phyloP scores from a whole-genome alignment of 2,329 filamentous ascomycete genomes.

The Cladosporium sphaerospermum region DNA sequence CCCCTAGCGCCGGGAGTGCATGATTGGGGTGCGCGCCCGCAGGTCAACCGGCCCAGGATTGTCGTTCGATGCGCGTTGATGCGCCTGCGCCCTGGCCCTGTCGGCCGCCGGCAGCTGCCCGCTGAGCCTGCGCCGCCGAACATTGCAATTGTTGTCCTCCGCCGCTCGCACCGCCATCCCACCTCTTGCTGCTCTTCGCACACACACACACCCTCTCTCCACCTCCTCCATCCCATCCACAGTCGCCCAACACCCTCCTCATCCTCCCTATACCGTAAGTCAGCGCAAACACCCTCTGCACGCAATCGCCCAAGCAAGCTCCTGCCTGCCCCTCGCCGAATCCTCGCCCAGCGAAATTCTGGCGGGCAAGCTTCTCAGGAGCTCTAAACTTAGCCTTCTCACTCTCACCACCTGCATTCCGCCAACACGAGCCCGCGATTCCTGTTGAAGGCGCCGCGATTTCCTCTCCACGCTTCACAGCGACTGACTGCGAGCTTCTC shows the following conservation, averaged over 20 bases:
- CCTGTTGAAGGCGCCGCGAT: slow-evolving; percentile 7
- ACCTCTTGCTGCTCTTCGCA: neutral
- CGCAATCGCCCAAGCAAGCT: neutral
- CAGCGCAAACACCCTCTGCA: neutral
- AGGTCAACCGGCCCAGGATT: slow-evolving; percentile 8
- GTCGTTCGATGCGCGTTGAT: neutral
- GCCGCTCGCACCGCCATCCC: neutral
- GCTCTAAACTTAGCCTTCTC: slow-evolving; percentile 14
- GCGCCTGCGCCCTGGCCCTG: neutral
- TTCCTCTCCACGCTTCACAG: slow-evolving; percentile 1
- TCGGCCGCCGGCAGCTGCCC: neutral
- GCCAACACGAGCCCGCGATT: neutral
- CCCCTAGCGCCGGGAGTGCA: slow-evolving; percentile 7
- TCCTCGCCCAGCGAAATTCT: slow-evolving; percentile 11
- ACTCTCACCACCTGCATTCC: slow-evolving; percentile 9
- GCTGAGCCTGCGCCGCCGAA: neutral
- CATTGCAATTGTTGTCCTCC: neutral
- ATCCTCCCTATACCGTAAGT: slow-evolving; percentile 6
- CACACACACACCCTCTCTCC: slow-evolving; percentile 8
- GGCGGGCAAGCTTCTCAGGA: slow-evolving; percentile 11
- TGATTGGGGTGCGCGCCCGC: slow-evolving; percentile 6
- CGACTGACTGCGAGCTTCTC: neutral
- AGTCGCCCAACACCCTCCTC: neutral
- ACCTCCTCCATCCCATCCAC: slow-evolving; percentile 9
- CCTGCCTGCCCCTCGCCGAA: neutral